Evolutionary conservation across 768 basidiomycete genomes (phyloP), one percentile per base, ranked within the genome.

Genomic region (Cyathus striatus): DNA sequence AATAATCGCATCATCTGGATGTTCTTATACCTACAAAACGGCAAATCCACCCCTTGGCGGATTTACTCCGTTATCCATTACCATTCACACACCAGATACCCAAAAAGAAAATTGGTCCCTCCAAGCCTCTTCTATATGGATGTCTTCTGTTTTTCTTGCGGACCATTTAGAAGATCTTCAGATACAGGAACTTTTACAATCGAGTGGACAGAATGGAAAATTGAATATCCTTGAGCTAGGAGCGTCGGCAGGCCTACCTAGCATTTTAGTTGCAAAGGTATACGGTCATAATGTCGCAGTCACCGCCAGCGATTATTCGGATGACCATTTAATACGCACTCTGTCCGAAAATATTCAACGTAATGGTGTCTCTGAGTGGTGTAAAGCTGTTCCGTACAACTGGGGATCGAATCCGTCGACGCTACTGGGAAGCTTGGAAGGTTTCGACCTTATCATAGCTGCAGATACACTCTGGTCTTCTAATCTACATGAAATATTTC

Each of bases 381-480:
- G 81, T 55, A 64, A 60, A 22, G 78, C 66, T 20, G 61, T 78
- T 12, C 70, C 86, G 1, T 78, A 81, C 51, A 77, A 71, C 6
- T 89, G 86, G 86, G 86, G 83, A 2, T 61, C 73, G 5, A 76
- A 80, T 50, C 53, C 73, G 6, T 51, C 67, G 0, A 21, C 55
- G 2, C 41, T 65, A 12, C 46, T 62, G 5, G 48, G 44, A 21
- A 49, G 42, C 25, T 41, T 42, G 6, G 58, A 54, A 13, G 62
- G 65, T 13, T 84, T 85, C 56, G 85, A 90, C 52, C 46, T 86
- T 30, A 63, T 90, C 23, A 47, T 88, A 18, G 84, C 86, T 0
- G 81, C 86, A 10, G 88, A 90, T 54, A 88, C 86, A 23, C 62
- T 90, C 1, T 90, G 86, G 88, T 85, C 88, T 53, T 59, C 81